Percentiles rank a stretch among this genome's conserved stretches.
These are phyloP conservation scores for Linnemannia exigua DNA, from an alignment of 192 early-diverging fungal genomes.

Conservation along the genomic window DNA sequence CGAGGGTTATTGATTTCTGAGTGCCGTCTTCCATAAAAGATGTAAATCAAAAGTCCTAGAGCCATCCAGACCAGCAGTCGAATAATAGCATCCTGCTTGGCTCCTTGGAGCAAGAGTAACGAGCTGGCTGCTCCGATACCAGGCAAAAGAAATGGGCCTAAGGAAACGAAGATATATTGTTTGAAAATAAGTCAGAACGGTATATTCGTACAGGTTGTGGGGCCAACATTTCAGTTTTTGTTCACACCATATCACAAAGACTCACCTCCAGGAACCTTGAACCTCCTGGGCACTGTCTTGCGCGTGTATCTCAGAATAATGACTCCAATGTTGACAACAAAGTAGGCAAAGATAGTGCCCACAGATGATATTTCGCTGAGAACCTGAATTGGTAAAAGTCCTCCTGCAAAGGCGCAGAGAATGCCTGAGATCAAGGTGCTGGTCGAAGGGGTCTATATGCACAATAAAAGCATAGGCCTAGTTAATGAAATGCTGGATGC, in stretches of 20 bases:
- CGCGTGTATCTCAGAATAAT: conserved; percentile 83
- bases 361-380: conserved; percentile 90
- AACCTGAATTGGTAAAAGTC: conserved; percentile 85
- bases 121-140: conserved; percentile 71
- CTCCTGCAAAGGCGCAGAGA: conserved; percentile 76
- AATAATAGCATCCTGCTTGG: conserved; percentile 73
- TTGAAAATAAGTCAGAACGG: not conserved
- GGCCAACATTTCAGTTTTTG: not conserved
- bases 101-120: conserved; percentile 76
- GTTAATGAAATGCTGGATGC: not conserved
- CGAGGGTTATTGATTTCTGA: conserved; percentile 64
- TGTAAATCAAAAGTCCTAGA: conserved; percentile 81
- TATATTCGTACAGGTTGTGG: not conserved
- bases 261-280: conserved; percentile 77
- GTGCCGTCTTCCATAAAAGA: conserved; percentile 72
- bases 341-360: conserved; percentile 89
- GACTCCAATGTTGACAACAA: conserved; percentile 84
- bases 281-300: conserved; percentile 76
- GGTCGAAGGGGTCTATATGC: conserved; percentile 78
- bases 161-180: not conserved
- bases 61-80: conserved; percentile 86
- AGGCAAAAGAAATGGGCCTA: conserved; percentile 73
- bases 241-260: not conserved
- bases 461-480: not conserved
- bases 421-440: conserved; percentile 77